Evolutionary conservation across 768 basidiomycete genomes (phyloP), one percentile per base, ranked within the genome.

Genomic region (Lactarius hatsudake): DNA sequence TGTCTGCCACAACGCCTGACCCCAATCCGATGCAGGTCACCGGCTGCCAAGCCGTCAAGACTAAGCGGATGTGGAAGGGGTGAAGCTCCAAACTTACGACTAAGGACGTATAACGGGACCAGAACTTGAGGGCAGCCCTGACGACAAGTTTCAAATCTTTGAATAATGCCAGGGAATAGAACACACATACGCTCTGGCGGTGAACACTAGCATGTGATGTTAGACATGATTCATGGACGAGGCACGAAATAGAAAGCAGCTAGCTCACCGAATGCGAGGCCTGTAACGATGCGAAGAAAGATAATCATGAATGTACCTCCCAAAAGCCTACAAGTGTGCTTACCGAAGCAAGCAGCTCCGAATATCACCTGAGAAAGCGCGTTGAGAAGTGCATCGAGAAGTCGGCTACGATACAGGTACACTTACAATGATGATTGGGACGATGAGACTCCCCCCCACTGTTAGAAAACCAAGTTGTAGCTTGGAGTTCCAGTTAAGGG

Each of bases 1-100:
- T 76, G 69, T 84, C 83, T 9, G 83, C 79, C 13, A 79, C 79
- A n/a, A 81, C 81, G 28, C 83, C 81, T 63, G 81, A 80, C 42
- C 83, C 82, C 18, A 76, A 40, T 2, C 83, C 84, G 34, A 78
- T 69, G 70, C 79, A 81, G 7, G 83, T 83, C 20, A 85, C 79
- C 83, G 83, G 83, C 83, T 79, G 62, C 34, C 12, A 13, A 13
- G 23, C 34, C 28, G 18, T 59, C 30, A 23, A 45, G 45, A 23
- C n/a, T n/a, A 12, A 62, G 51, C 15, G 17, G 7, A 12, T 17
- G 28, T 38, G 18, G 28, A 57, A n/a, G 57, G 20, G 34, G 51
- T 23, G 20, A 36, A 34, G 4, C 3, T 45, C 7, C 20, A 76
- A 53, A 18, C 75, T 72, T 45, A 77, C 75, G 48, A 70, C 72